Conservation (phyloP, 768 basidiomycete species). For the Termitomyces sp. region DNA sequence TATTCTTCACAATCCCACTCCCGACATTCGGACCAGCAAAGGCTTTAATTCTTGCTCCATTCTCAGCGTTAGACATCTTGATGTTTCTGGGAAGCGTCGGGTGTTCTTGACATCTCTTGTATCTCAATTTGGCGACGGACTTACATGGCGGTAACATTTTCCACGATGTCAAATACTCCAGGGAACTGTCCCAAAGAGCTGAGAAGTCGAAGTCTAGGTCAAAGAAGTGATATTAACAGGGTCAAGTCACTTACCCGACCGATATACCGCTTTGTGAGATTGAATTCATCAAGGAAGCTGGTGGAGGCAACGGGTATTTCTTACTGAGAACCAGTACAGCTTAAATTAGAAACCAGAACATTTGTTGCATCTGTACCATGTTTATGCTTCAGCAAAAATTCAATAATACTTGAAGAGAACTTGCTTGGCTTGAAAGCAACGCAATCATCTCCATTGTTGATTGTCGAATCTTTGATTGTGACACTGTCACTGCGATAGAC, state of each 20-base stretch:
- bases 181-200: slow-evolving; percentile 57
- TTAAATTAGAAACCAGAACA: slow-evolving; percentile 48
- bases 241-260: slow-evolving; percentile 29
- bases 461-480: slow-evolving; percentile 41
- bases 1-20: slow-evolving; percentile 51
- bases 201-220: slow-evolving; percentile 3
- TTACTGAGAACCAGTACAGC: slow-evolving; percentile 57
- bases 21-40: slow-evolving; percentile 60
- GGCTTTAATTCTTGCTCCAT: slow-evolving; percentile 66
- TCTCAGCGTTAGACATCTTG: slow-evolving; percentile 56
- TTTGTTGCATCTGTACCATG: slow-evolving; percentile 42
- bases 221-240: no score
- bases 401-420: neutral
- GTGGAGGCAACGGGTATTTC: slow-evolving; percentile 10
- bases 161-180: slow-evolving; percentile 52
- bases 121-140: slow-evolving; percentile 8
- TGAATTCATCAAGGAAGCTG: neutral
- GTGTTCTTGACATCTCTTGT: neutral
- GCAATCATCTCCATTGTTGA: slow-evolving; percentile 54
- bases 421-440: slow-evolving; percentile 54
- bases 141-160: slow-evolving; percentile 50
- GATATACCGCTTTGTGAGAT: slow-evolving; percentile 59
- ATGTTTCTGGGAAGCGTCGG: slow-evolving; percentile 35
- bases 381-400: neutral
- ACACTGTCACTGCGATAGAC: slow-evolving; percentile 53